Conservation (phyloP, 371 early-diverging fungal species). For the Coemansia sp. region DNA sequence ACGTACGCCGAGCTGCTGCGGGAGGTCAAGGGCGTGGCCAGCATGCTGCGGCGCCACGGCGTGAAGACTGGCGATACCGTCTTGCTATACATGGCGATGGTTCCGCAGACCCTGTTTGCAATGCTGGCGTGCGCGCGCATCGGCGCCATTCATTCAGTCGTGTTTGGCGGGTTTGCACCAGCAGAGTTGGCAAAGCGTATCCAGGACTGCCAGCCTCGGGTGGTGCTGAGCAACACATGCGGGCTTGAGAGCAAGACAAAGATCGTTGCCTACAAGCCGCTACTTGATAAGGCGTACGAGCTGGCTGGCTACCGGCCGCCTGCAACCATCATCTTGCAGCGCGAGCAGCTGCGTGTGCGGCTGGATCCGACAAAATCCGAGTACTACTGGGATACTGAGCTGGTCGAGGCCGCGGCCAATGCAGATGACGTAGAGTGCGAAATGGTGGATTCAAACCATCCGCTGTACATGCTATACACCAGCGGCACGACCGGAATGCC, state of each 20-base stretch:
- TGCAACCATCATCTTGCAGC: slow-evolving; percentile 62
- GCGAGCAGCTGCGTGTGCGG: slow-evolving; percentile 56
- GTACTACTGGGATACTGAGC: slow-evolving; percentile 61
- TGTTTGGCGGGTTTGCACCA: slow-evolving; percentile 84
- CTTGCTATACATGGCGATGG: slow-evolving; percentile 93
- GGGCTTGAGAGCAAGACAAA: slow-evolving; percentile 73
- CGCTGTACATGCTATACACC: slow-evolving; percentile 92
- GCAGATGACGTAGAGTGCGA: slow-evolving; percentile 57
- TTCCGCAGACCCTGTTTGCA: slow-evolving; percentile 83
- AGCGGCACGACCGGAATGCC: slow-evolving; percentile 86
- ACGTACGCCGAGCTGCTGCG: slow-evolving; percentile 76
- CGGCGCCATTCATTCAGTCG: slow-evolving; percentile 88
- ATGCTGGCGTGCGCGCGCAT: slow-evolving; percentile 93
- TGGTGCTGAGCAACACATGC: slow-evolving; percentile 75
- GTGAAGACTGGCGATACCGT: slow-evolving; percentile 82
- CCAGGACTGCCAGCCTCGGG: slow-evolving; percentile 71
- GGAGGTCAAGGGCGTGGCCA: slow-evolving; percentile 74
- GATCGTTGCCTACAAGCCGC: slow-evolving; percentile 54
- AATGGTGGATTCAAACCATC: slow-evolving; percentile 78
- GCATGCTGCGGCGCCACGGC: slow-evolving; percentile 69
- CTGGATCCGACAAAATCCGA: slow-evolving; percentile 59
- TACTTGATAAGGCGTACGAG: slow-evolving; percentile 67
- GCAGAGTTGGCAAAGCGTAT: slow-evolving; percentile 82
- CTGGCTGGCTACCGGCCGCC: slow-evolving; percentile 53
- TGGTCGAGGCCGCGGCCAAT: slow-evolving; percentile 50